Evolutionary conservation across 352 stramenopile species (phyloP).

Genomic region (Thalassiosira gravida): DNA sequence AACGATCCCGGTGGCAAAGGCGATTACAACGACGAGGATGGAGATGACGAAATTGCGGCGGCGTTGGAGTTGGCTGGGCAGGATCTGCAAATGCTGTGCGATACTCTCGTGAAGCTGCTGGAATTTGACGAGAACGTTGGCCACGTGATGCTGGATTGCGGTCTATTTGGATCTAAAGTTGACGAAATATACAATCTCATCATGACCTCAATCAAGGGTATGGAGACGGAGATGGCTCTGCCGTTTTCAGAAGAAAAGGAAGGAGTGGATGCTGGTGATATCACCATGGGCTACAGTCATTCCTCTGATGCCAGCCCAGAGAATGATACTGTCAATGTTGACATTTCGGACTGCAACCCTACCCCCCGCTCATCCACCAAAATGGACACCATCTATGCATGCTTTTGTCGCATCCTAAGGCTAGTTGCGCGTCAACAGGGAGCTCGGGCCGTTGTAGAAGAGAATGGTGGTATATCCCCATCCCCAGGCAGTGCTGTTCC

Average conservation of each 20-base stretch:
- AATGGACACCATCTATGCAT: slow-evolving; percentile 61
- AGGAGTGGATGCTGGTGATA: too few relatives aligned
- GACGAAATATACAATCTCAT: slow-evolving; percentile 74
- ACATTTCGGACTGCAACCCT: slow-evolving; percentile 11
- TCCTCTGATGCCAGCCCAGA: too few relatives aligned
- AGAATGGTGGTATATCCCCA: slow-evolving; percentile 8
- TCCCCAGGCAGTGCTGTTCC: slow-evolving; percentile 26
- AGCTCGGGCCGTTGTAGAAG: slow-evolving; percentile 28
- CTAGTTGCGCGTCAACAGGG: slow-evolving; percentile 46
- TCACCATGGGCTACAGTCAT: too few relatives aligned
- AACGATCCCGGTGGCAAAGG: slow-evolving; percentile 21
- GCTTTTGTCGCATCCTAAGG: slow-evolving; percentile 56
- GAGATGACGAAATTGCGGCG: slow-evolving; percentile 6
- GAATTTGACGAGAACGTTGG: slow-evolving; percentile 80
- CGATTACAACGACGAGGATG: not conserved
- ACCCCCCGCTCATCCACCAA: slow-evolving; percentile 30
- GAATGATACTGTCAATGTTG: too few relatives aligned
- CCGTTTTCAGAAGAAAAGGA: slow-evolving; percentile 2
- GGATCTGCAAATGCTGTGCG: slow-evolving; percentile 77
- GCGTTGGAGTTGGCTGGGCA: slow-evolving; percentile 33
- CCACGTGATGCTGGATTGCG: slow-evolving; percentile 75
- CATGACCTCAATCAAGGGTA: slow-evolving; percentile 33
- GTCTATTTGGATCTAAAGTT: slow-evolving; percentile 72
- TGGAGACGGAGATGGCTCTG: slow-evolving; percentile 3
- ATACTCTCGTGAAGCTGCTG: slow-evolving; percentile 81